A percentile compares a stretch with the other conserved stretches of the same genome.
These are phyloP conservation scores for Penicillium angulare DNA, from an alignment of 495 filamentous ascomycete species.

Conservation along the genomic window DNA sequence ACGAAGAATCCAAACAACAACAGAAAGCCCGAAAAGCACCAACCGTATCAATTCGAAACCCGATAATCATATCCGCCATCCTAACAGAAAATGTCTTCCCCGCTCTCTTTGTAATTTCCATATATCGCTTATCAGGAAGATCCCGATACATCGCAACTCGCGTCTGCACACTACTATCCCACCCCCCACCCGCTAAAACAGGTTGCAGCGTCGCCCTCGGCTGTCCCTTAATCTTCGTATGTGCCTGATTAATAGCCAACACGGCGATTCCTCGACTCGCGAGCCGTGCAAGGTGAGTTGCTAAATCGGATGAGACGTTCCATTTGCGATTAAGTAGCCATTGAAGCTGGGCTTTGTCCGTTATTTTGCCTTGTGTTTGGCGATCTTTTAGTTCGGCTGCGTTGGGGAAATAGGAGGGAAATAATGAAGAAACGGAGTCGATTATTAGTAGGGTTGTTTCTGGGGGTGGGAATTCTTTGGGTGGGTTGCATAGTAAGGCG, in stretches of 20 bases:
- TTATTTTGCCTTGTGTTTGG: slow-evolving; percentile 22
- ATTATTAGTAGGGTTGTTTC: slow-evolving; percentile 67
- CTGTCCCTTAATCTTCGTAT: slow-evolving; percentile 62
- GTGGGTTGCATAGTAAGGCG: slow-evolving; percentile 65
- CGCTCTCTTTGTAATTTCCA: slow-evolving; percentile 46
- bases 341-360: slow-evolving; percentile 40
- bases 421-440: slow-evolving; percentile 71
- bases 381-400: slow-evolving; percentile 40
- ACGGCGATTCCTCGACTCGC: slow-evolving; percentile 69
- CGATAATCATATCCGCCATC: slow-evolving; percentile 34
- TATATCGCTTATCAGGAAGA: slow-evolving; percentile 39
- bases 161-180: slow-evolving; percentile 67
- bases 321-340: slow-evolving; percentile 62
- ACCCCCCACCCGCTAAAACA: slow-evolving; percentile 61
- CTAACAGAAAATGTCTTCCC: slow-evolving; percentile 33
- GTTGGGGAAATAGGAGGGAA: slow-evolving; percentile 69
- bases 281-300: slow-evolving; percentile 59
- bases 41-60: slow-evolving; percentile 43
- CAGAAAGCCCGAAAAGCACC: no score
- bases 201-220: slow-evolving; percentile 65
- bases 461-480: slow-evolving; percentile 55
- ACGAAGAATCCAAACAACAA: neutral
- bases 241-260: slow-evolving; percentile 67
- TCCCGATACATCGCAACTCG: slow-evolving; percentile 72
- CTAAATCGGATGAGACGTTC: slow-evolving; percentile 58